Conservation (phyloP, 352 stramenopile genomes). For the Plasmopara viticola region DNA sequence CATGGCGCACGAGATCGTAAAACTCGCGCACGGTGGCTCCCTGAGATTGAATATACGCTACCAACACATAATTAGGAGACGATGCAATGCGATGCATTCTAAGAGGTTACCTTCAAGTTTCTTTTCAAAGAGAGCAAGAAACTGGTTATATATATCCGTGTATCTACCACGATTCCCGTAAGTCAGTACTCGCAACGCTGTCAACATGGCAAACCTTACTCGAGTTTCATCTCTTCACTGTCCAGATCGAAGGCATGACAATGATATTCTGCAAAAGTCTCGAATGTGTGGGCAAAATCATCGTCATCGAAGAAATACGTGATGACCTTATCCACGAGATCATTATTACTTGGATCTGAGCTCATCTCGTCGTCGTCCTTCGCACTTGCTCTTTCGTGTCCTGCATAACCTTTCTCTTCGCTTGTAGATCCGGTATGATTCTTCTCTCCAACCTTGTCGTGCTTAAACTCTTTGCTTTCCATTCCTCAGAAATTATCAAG, state of each 20-base stretch:
- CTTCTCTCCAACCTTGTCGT: constrained; percentile 24
- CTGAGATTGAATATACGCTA: constrained; percentile 57
- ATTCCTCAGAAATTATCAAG: constrained; percentile 9
- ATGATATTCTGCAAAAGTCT: constrained; percentile 56
- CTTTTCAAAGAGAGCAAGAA: constrained; percentile 62
- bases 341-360: constrained; percentile 16
- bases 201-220: constrained; percentile 7
- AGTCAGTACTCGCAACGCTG: not conserved
- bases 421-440: constrained; percentile 1
- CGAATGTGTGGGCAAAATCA: constrained; percentile 65
- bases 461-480: constrained; percentile 31
- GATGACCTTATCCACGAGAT: constrained; percentile 60
- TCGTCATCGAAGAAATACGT: constrained; percentile 79
- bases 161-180: constrained; percentile 30
- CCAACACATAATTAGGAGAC: not conserved
- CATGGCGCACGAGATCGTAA: constrained; percentile 49
- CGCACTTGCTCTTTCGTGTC: constrained; percentile 17
- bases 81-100: not conserved
- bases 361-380: constrained; percentile 27
- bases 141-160: constrained; percentile 76
- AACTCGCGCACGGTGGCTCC: constrained; percentile 58
- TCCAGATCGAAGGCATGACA: constrained; percentile 62
- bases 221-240: constrained; percentile 74
- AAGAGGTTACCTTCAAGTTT: constrained; percentile 62
- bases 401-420: constrained; percentile 21